These are phyloP conservation scores for Vitis hybrid DNA, from an alignment of 177 flowering plant genomes.

Conservation along the genomic window DNA sequence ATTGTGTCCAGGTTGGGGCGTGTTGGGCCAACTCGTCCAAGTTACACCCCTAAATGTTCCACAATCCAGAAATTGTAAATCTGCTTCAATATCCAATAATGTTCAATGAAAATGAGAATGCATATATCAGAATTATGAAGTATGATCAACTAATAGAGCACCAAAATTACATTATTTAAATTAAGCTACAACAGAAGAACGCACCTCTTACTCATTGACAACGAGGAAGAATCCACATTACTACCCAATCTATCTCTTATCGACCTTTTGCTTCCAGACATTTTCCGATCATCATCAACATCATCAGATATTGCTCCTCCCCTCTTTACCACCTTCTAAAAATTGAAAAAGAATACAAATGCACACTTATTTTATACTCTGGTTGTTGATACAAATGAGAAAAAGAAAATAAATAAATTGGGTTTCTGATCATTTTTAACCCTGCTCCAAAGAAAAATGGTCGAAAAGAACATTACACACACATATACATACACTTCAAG, in stretches of 20 bases:
- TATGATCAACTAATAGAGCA: background rate
- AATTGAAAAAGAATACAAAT: background rate
- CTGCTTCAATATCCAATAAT: background rate
- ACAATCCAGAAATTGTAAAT: no score
- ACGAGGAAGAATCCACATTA: conserved; percentile 16
- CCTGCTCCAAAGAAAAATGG: no score
- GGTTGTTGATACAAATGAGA: background rate
- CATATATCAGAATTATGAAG: background rate
- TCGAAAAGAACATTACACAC: no score
- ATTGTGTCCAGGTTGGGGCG: no score
- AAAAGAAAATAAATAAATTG: background rate
- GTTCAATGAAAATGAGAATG: background rate
- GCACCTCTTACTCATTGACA: conserved; percentile 22
- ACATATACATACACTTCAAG: no score
- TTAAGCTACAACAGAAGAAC: background rate
- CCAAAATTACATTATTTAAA: background rate
- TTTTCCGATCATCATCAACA: conserved; percentile 6
- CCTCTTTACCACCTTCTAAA: conserved; percentile 36
- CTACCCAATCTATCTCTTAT: conserved; percentile 16
- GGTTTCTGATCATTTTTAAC: background rate
- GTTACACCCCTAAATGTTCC: no score
- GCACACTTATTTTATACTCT: no score
- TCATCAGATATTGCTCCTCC: conserved; percentile 14
- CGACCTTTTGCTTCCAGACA: conserved; percentile 27
- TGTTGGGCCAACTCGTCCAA: no score